A percentile compares a stretch with the other conserved stretches of the same genome.
Evolutionary conservation across 768 basidiomycete genomes (phyloP).

Genomic region (Boletales sp.): DNA sequence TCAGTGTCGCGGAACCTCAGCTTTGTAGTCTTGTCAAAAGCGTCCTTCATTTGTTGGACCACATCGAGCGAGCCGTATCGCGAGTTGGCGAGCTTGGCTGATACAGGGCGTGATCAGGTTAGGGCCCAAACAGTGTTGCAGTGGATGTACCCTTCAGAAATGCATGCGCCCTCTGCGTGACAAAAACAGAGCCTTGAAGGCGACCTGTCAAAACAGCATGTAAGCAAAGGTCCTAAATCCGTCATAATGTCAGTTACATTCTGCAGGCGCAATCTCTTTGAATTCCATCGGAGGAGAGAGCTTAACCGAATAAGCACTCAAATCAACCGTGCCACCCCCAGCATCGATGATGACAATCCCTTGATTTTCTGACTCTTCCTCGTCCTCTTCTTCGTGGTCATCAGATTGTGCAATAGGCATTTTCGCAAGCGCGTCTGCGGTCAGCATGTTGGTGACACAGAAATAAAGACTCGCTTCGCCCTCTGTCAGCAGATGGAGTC

Average conservation of each 20-base stretch:
- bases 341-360: conserved; percentile 42
- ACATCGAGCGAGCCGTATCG: conserved; percentile 25
- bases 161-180: conserved; percentile 27
- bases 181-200: conserved; percentile 36
- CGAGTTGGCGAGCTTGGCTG: conserved; percentile 31
- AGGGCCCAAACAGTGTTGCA: neutral
- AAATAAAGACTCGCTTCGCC: conserved; percentile 26
- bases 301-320: conserved; percentile 35
- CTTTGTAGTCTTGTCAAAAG: conserved; percentile 37
- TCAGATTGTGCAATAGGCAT: too few relatives aligned
- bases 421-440: too few relatives aligned
- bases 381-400: neutral
- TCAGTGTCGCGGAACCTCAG: conserved; percentile 35
- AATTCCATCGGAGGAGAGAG: conserved; percentile 20
- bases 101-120: neutral
- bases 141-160: conserved; percentile 25
- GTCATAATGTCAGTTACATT: conserved; percentile 16
- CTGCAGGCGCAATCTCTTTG: conserved; percentile 33
- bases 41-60: conserved; percentile 28
- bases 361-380: conserved; percentile 24
- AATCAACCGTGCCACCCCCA: conserved; percentile 40
- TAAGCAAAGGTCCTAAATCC: neutral
- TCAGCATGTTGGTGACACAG: conserved; percentile 30
- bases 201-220: conserved; percentile 25
- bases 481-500: conserved; percentile 23